Percentiles rank a stretch among this genome's conserved stretches.
Evolutionary conservation across 352 stramenopile species (phyloP).

Genomic region (Globisporangium lucens): DNA sequence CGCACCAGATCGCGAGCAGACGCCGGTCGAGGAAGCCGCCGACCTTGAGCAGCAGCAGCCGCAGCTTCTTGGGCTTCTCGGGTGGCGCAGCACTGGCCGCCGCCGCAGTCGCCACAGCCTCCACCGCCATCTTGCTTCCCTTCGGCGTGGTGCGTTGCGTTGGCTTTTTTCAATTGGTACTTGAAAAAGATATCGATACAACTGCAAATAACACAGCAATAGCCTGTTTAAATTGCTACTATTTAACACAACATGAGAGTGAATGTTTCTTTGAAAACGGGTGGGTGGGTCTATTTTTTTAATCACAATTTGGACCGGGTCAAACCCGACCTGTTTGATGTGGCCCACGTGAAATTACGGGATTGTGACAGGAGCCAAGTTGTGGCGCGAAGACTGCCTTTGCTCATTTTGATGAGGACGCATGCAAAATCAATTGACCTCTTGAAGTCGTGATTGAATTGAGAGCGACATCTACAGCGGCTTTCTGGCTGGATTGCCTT

Average conservation of each 20-base stretch:
- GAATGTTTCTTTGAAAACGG: neutral
- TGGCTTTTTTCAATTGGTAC: neutral
- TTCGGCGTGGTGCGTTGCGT: neutral
- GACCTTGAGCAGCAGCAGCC: slow-evolving; percentile 10
- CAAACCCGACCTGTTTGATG: neutral
- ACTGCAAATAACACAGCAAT: neutral
- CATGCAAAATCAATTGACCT: no score
- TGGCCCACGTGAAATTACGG: neutral
- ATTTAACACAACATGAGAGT: neutral
- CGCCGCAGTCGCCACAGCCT: neutral
- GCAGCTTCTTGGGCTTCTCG: slow-evolving; percentile 17
- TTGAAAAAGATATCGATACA: neutral
- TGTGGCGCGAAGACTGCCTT: neutral
- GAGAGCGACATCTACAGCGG: neutral
- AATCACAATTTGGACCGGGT: neutral
- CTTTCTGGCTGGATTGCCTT: neutral
- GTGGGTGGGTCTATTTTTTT: neutral
- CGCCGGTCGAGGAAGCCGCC: slow-evolving; percentile 6
- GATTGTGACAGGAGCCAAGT: neutral
- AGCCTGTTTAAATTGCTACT: neutral
- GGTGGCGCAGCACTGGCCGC: neutral
- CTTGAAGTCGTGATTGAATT: neutral
- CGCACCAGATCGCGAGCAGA: slow-evolving; percentile 16
- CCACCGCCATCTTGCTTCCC: neutral
- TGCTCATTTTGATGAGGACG: neutral